Conservation (phyloP, 176 grass and related monocot genomes). For the Panicum miliaceum region DNA sequence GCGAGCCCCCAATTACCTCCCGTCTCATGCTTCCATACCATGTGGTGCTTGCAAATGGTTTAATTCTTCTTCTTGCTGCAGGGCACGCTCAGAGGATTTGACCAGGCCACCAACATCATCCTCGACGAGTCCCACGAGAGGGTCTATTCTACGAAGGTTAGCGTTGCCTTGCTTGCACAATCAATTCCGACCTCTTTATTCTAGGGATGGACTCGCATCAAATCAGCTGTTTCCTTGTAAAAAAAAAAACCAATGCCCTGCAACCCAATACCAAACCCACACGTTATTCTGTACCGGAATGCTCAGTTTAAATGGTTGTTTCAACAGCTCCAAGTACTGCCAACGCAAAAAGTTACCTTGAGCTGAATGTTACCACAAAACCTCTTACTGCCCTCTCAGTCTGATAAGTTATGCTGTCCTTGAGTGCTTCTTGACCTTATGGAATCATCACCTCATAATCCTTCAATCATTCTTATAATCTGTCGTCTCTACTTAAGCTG, state of each 20-base stretch:
- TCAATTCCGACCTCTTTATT: not conserved
- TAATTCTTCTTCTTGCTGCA: conserved; percentile 36
- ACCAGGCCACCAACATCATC: conserved; percentile 97
- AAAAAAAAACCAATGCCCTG: not conserved
- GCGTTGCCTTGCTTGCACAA: not conserved
- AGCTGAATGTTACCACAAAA: not conserved
- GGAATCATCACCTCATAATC: not conserved
- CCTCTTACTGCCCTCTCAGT: not conserved
- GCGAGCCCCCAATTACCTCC: not conserved
- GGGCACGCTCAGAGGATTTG: conserved; percentile 89
- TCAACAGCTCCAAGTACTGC: not conserved
- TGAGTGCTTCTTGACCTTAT: not conserved
- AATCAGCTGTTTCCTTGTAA: not conserved
- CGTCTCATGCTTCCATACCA: not conserved
- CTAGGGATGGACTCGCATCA: not conserved
- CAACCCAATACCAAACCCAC: not conserved
- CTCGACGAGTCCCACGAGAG: conserved; percentile 97
- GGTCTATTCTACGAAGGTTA: conserved; percentile 89
- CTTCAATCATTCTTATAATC: not conserved
- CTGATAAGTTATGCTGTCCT: not conserved
- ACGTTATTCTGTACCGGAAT: not conserved
- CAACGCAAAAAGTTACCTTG: not conserved
- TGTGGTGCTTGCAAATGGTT: not conserved
- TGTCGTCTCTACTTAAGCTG: not conserved
- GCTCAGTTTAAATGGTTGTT: not conserved